phyloP scores from a whole-genome alignment of 1,139 yeast genomes.

The Yamadazyma oceani region DNA sequence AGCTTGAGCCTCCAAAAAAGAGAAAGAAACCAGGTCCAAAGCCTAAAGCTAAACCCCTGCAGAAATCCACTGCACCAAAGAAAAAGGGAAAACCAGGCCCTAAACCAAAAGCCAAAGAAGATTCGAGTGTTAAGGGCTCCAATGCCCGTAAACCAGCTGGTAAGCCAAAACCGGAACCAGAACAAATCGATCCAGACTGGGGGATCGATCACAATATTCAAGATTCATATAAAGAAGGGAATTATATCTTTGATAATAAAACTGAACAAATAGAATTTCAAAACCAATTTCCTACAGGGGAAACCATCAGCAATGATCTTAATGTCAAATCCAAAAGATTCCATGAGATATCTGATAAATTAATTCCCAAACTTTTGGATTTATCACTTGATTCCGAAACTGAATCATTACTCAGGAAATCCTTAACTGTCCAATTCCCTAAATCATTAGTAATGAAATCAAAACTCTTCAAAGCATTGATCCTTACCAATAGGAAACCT shows the following conservation, averaged over 20 bases:
- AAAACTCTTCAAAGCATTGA: slow-evolving; percentile 30
- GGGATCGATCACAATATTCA: slow-evolving; percentile 35
- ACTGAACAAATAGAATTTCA: slow-evolving; percentile 30
- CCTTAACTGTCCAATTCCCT: slow-evolving; percentile 27
- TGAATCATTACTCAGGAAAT: slow-evolving; percentile 18
- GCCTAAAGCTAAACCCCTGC: slow-evolving; percentile 6
- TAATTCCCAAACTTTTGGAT: slow-evolving; percentile 4
- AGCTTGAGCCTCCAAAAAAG: slow-evolving; percentile 13
- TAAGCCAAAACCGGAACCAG: slow-evolving; percentile 3
- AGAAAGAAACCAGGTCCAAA: slow-evolving; percentile 1
- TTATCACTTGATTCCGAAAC: slow-evolving; percentile 1
- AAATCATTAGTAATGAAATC: slow-evolving; percentile 31
- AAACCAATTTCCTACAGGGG: slow-evolving; percentile 25
- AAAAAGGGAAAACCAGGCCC: slow-evolving; percentile 6
- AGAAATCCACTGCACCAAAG: slow-evolving; percentile 4
- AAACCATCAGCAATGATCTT: slow-evolving; percentile 21
- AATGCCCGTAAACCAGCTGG: slow-evolving; percentile 2
- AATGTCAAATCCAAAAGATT: slow-evolving; percentile 19
- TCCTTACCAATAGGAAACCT: slow-evolving; percentile 31
- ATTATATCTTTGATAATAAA: slow-evolving; percentile 37
- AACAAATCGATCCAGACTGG: slow-evolving; percentile 41
- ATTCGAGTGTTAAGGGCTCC: no score
- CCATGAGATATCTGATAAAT: slow-evolving; percentile 19
- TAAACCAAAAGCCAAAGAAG: slow-evolving; percentile 9
- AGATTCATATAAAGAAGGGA: slow-evolving; percentile 27